Evolutionary conservation across 768 basidiomycete species (phyloP).

Genomic region (Lactarius quietus): DNA sequence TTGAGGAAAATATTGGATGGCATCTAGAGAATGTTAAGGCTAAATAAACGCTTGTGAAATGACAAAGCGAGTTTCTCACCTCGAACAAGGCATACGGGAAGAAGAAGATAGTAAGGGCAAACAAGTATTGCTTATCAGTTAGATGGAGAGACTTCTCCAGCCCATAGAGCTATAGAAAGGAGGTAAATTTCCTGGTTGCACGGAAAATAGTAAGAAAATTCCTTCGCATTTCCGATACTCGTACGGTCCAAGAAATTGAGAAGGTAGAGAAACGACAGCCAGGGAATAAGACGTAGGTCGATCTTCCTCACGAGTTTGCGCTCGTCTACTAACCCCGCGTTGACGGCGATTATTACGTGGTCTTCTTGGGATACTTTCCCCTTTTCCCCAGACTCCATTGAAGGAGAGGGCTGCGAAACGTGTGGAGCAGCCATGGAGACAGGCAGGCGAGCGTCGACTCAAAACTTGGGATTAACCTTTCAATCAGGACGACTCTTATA

Average conservation of each 20-base stretch:
- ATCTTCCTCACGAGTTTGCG: conserved; percentile 67
- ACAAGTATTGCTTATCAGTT: conserved; percentile 60
- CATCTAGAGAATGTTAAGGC: conserved; percentile 35
- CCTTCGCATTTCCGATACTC: conserved; percentile 51
- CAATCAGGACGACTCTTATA: neutral
- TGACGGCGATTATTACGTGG: conserved; percentile 17
- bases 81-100: conserved; percentile 69
- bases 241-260: conserved; percentile 66
- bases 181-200: neutral
- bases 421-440: neutral
- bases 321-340: conserved; percentile 59
- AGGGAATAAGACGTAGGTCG: conserved; percentile 61
- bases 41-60: neutral
- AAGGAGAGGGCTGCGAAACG: neutral
- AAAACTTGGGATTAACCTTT: neutral
- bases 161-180: conserved; percentile 52
- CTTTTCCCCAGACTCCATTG: neutral
- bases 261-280: conserved; percentile 72
- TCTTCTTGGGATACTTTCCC: conserved; percentile 26
- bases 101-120: conserved; percentile 54
- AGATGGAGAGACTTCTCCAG: conserved; percentile 57
- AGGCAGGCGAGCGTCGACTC: neutral
- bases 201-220: conserved; percentile 14
- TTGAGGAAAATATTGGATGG: conserved; percentile 74
- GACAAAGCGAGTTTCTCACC: conserved; percentile 36